Percentiles rank a stretch among this genome's conserved stretches.
These are phyloP conservation scores for Metarhizium album DNA, from an alignment of 2,329 filamentous ascomycete species.

Conservation along the genomic window DNA sequence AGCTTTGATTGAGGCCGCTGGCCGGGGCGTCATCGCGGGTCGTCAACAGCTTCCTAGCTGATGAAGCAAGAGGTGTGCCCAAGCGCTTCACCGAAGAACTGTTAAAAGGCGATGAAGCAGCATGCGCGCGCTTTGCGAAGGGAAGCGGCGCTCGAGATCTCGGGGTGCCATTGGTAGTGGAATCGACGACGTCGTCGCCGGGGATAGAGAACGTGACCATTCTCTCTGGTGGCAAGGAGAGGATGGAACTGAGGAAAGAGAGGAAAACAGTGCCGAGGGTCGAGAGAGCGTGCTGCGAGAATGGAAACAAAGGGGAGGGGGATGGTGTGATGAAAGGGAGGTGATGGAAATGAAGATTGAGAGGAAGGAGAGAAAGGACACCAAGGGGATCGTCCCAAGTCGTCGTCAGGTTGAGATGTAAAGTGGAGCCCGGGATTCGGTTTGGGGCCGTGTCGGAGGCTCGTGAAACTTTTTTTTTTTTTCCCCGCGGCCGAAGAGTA, in stretches of 20 bases:
- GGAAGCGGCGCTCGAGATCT: conserved; percentile 29
- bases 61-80: conserved; percentile 27
- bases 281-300: background rate
- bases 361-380: background rate
- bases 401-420: background rate
- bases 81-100: conserved; percentile 20
- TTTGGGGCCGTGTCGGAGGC: conserved; percentile 1
- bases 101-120: conserved; percentile 26
- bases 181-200: conserved; percentile 22
- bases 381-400: background rate
- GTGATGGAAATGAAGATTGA: background rate
- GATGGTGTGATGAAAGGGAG: background rate
- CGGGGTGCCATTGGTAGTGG: conserved; percentile 23
- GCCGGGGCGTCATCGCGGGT: conserved; percentile 25
- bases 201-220: conserved; percentile 31
- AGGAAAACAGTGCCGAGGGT: background rate
- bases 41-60: conserved; percentile 24
- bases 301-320: background rate
- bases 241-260: background rate
- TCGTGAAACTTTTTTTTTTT: conserved; percentile 5
- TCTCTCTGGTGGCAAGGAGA: background rate
- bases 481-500: background rate
- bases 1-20: conserved; percentile 25
- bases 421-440: background rate
- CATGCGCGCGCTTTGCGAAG: conserved; percentile 32